Base-by-base conservation (phyloP, 768 basidiomycete genomes). In the Lactarius hengduanensis region DNA sequence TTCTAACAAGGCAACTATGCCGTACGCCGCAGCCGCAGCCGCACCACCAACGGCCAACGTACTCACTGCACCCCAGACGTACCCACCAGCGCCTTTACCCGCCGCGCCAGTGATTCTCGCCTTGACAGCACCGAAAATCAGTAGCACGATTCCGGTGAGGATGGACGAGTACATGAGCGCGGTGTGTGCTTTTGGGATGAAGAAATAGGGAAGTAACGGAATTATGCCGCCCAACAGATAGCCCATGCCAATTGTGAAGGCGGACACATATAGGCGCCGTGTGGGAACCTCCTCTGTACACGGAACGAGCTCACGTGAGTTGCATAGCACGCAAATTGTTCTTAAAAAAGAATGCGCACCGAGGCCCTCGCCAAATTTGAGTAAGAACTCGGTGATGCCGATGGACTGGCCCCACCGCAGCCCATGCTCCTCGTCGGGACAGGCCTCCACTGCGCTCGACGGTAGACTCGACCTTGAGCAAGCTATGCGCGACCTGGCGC, bases 311-410 rank as follows among this genome's bases (percentile, higher is more conserved):
- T 16, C 40, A 45, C 9, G 10, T n/a, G 10, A 47, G 45, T 30
- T 18, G 16, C 18, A 6, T 53, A 57, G 30, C 43, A 43, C 8
- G 34, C 5, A 0, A 32, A 6, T 38, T n/a, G n/a, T 60, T 38
- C 9, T 10, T 10, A 0, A 34, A 34, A 34, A 34, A 34, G 7
- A 10, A 38, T 38, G 36, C 36, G 68, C 73, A 92, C 91, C 91
- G 60, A 97, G 74, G 20, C 95, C 94, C 75, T 92, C 90, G n/a
- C 96, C 96, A 71, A 98, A 98, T 78, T 94, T 97, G 71, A 98
- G 84, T 72, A 99, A 78, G 79, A 99, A 99, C 2, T 94, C 87
- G 0, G 96, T 96, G 45, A 98, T 76, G 0, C 97, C 97, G 67
- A 94, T 86, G 34, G 90, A 87, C 56, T 86, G 84, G 68, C 85